phyloP scores from a whole-genome alignment of 1,284 basidiomycete species.

The Microbotryum lychnidis-dioicae region DNA sequence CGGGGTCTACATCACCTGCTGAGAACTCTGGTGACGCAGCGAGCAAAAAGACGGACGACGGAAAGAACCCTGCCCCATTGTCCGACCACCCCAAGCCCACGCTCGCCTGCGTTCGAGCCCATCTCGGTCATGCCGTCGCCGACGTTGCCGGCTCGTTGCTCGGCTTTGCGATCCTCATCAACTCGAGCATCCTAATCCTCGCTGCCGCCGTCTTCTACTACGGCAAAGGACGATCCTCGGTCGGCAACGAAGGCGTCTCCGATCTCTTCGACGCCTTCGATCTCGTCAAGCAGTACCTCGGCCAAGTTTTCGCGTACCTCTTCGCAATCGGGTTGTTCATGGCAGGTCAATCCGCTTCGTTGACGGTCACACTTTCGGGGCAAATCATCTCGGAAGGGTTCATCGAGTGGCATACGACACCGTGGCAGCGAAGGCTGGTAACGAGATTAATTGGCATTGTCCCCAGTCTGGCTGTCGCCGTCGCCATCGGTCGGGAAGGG shows the following conservation, averaged over 20 bases:
- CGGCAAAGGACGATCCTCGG: slow-evolving; percentile 39
- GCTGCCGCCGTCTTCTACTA: slow-evolving; percentile 64
- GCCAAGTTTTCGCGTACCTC: slow-evolving; percentile 65
- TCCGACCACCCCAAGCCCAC: slow-evolving; percentile 13
- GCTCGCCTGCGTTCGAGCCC: slow-evolving; percentile 59
- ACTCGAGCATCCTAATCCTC: slow-evolving; percentile 51
- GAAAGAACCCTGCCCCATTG: not conserved
- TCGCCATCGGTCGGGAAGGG: slow-evolving; percentile 63
- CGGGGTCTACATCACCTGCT: no score
- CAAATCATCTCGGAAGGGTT: slow-evolving; percentile 91
- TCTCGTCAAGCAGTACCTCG: slow-evolving; percentile 58
- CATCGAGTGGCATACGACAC: slow-evolving; percentile 60
- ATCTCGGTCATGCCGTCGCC: slow-evolving; percentile 66
- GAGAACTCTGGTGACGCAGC: no score
- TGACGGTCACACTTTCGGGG: slow-evolving; percentile 87
- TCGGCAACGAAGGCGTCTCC: slow-evolving; percentile 26
- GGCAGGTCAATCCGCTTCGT: slow-evolving; percentile 82
- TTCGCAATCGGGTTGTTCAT: slow-evolving; percentile 80
- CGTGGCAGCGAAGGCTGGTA: slow-evolving; percentile 58
- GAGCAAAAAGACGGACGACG: not conserved
- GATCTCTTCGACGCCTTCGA: slow-evolving; percentile 73
- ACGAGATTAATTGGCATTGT: slow-evolving; percentile 78
- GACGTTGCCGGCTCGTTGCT: slow-evolving; percentile 50
- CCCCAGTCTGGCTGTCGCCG: slow-evolving; percentile 74
- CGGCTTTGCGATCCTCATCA: slow-evolving; percentile 78